phyloP scores from a whole-genome alignment of 2,329 filamentous ascomycete species.

The Alternaria incomplexa region DNA sequence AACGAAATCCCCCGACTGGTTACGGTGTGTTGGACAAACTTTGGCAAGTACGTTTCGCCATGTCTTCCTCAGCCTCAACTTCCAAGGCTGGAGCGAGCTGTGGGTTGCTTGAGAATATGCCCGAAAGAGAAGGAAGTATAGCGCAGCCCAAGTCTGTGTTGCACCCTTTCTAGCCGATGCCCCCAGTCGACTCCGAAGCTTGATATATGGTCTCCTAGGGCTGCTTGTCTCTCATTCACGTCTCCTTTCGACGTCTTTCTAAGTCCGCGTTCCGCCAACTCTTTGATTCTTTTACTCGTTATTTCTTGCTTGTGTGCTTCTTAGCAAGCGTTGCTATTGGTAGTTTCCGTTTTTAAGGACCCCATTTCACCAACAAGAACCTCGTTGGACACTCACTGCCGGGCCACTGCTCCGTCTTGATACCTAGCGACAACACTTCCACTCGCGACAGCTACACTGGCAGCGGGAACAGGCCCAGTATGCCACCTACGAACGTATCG shows the following conservation, averaged over 20 bases:
- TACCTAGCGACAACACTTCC: background rate
- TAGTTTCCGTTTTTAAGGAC: background rate
- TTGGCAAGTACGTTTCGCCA: background rate
- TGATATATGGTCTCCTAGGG: background rate
- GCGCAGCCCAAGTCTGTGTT: background rate
- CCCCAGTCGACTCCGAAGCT: background rate
- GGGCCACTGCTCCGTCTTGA: background rate
- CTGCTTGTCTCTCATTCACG: background rate
- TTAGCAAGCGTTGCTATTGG: background rate
- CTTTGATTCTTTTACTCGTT: background rate
- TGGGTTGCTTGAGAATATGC: background rate
- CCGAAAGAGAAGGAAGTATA: background rate
- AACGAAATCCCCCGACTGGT: background rate
- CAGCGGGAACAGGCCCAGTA: background rate
- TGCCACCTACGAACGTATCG: slow-evolving; percentile 1
- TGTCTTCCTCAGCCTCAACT: background rate
- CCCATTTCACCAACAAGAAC: background rate
- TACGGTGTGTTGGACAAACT: background rate
- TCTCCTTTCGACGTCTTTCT: background rate
- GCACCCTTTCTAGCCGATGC: background rate
- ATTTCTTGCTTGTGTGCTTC: background rate
- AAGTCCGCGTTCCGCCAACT: background rate
- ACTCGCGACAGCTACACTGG: background rate
- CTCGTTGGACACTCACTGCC: background rate
- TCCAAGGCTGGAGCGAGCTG: background rate